Evolutionary conservation across 1,284 basidiomycete species (phyloP).

Genomic region (Leccinum fallax): DNA sequence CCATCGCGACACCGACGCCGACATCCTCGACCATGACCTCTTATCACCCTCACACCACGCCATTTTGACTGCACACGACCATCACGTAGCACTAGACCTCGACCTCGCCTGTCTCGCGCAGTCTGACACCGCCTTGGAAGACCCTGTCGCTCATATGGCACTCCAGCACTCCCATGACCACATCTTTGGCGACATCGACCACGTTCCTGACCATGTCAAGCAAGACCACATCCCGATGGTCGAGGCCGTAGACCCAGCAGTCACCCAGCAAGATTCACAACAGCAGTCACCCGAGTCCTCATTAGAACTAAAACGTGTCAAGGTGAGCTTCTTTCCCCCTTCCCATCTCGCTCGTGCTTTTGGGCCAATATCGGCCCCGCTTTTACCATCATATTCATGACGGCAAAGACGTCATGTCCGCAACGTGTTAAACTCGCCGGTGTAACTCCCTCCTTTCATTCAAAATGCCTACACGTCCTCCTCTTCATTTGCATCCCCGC

Average conservation of each 20-base stretch:
- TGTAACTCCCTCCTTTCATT: conserved; percentile 20
- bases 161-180: conserved; percentile 38
- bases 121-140: conserved; percentile 30
- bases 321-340: conserved; percentile 38
- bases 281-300: conserved; percentile 38
- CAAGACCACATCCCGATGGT: conserved; percentile 38
- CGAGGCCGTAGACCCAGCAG: conserved; percentile 39
- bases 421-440: conserved; percentile 28
- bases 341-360: conserved; percentile 21
- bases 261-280: conserved; percentile 39
- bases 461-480: conserved; percentile 16
- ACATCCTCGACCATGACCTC: conserved; percentile 37
- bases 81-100: conserved; percentile 33
- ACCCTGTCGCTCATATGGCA: conserved; percentile 30
- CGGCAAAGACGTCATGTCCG: conserved; percentile 20
- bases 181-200: conserved; percentile 38
- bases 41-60: conserved; percentile 37
- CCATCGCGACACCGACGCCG: conserved; percentile 27
- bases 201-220: conserved; percentile 38
- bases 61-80: conserved; percentile 31
- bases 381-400: conserved; percentile 23
- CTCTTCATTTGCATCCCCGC: conserved; percentile 26
- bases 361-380: conserved; percentile 16
- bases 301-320: conserved; percentile 45
- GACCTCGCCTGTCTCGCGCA: conserved; percentile 35